Percentiles rank a stretch among this genome's conserved stretches.
Conservation (phyloP, 2,329 filamentous ascomycete species). For the Beauveria pseudobassiana region DNA sequence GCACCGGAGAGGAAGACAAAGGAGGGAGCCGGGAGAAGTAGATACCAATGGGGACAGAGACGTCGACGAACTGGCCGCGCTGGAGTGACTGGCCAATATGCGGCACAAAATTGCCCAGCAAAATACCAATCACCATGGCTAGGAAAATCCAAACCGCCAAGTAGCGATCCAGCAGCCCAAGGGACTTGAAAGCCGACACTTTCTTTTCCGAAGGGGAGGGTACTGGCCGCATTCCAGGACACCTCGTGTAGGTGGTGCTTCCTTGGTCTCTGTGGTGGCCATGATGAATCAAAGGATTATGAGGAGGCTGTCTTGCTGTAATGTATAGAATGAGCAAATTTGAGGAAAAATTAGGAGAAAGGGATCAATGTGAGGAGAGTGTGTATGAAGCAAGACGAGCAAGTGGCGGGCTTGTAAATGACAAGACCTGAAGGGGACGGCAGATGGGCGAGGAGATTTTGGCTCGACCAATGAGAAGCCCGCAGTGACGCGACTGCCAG, state of each 20-base stretch:
- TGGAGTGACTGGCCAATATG: conserved; percentile 51
- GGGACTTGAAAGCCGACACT: conserved; percentile 35
- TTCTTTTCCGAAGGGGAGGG: conserved; percentile 11
- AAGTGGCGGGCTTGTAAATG: not conserved
- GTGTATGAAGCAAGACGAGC: not conserved
- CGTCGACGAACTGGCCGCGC: conserved; percentile 55
- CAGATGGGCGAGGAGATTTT: not conserved
- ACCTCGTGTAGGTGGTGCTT: not conserved
- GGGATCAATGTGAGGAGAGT: not conserved
- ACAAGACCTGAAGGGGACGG: not conserved
- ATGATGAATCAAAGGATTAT: not conserved
- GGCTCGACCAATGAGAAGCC: not conserved
- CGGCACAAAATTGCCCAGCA: conserved; percentile 62
- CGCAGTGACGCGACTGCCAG: conserved; percentile 3
- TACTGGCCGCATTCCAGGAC: not conserved
- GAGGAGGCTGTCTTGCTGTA: too few relatives aligned
- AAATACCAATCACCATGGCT: conserved; percentile 62
- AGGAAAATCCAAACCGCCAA: conserved; percentile 63
- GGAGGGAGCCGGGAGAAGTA: too few relatives aligned
- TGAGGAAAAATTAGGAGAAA: not conserved
- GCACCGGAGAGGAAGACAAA: not conserved
- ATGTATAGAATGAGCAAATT: too few relatives aligned
- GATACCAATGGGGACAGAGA: conserved; percentile 52
- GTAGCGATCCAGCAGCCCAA: conserved; percentile 48
- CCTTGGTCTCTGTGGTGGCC: not conserved